These are phyloP conservation scores for Nannochloropsis salina DNA, from an alignment of 108 stramenopile genomes.

Conservation along the genomic window DNA sequence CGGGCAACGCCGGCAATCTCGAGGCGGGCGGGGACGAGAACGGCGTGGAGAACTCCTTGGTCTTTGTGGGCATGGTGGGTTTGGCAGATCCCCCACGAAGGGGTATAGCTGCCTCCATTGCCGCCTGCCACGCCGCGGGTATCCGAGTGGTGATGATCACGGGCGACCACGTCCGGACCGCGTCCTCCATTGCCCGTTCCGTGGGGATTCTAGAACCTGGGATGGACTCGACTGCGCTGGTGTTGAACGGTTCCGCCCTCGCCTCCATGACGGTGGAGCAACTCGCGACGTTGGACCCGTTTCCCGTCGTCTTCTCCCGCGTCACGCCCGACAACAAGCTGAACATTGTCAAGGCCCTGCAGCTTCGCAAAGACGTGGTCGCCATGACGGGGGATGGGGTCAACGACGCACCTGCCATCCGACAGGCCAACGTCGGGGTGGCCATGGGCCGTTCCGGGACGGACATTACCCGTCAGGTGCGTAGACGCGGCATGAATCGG, in stretches of 20 bases:
- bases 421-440: conserved; percentile 37
- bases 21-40: neutral
- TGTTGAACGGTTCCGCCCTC: conserved; percentile 12
- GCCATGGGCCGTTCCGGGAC: conserved; percentile 42
- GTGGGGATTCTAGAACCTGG: neutral
- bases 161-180: conserved; percentile 9
- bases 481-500: neutral
- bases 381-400: conserved; percentile 55
- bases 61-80: neutral
- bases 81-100: conserved; percentile 19
- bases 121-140: conserved; percentile 11
- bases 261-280: conserved; percentile 22
- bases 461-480: conserved; percentile 26
- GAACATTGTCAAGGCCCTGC: conserved; percentile 51
- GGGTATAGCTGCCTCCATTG: neutral
- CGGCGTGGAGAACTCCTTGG: neutral
- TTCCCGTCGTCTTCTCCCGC: conserved; percentile 66
- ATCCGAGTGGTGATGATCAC: conserved; percentile 24
- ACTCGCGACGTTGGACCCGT: neutral
- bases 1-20: neutral
- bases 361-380: conserved; percentile 34
- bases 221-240: neutral
- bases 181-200: neutral
- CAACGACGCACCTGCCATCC: conserved; percentile 29
- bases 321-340: conserved; percentile 73